Base-by-base conservation (phyloP, 108 stramenopile species). In the Stephanodiscus triporus region DNA sequence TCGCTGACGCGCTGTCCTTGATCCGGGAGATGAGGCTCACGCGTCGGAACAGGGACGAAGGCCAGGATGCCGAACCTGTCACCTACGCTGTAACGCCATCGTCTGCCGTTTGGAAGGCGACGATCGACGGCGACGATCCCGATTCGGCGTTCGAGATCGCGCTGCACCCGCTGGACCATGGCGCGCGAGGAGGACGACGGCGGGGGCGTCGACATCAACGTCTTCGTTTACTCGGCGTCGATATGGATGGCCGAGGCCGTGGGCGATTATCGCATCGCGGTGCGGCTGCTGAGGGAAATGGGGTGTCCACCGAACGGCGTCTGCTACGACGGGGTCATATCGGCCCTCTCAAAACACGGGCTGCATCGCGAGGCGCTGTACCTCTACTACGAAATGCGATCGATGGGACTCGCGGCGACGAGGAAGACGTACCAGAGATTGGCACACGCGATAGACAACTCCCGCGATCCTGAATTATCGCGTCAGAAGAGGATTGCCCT, bases 161-260 rank as follows among this genome's bases (percentile, higher is more conserved):
- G 0, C 40, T 69, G 32, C 42, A 45, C 29, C 74, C 88, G 14
- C 40, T 92, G 9, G 72, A 76, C n/a, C n/a, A 58, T 74, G 42
- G 87, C 88, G 26, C 45, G 43, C 9, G 57, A 83, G 34, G 87
- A 89, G n/a, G 40, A 69, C 32, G 29, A 20, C 27, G 32, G 17
- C 16, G 37, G 38, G 62, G 68, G 70, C 27, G 59, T 87, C 9
- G 42, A 68, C 32, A 86, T 87, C 1, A 87, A 88, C 19, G 76
- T 84, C 2, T 89, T 74, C 55, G 86, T 92, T 66, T 92, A 88
- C 68, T 85, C 87, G n/a, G 78, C 91, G 4, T 77, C 87, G 16
- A 92, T 92, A 8, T 89, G 89, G 91, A 78, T 78, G 23, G 91
- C 91, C n/a, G 88, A 85, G 68, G 63, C 74, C 16, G 63, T 66